phyloP scores from a whole-genome alignment of 2,329 filamentous ascomycete species.

The Tolypocladium album region DNA sequence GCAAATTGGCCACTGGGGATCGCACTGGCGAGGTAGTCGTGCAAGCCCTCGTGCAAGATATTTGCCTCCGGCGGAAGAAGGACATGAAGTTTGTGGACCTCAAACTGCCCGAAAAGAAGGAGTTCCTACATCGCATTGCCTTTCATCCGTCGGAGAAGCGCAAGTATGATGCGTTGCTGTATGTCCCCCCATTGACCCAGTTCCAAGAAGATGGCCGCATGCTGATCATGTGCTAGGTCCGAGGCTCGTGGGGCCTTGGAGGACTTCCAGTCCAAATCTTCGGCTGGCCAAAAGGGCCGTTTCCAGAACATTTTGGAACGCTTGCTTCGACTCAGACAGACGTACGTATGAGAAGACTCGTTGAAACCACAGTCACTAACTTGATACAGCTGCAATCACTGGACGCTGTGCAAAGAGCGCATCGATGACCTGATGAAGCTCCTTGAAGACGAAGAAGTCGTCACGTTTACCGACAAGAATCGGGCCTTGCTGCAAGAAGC shows the following conservation, averaged over 20 bases:
- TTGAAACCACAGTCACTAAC: neutral
- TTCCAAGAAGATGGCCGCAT: neutral
- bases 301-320: constrained; percentile 74
- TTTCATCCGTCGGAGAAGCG: constrained; percentile 64
- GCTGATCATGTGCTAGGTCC: constrained; percentile 27
- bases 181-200: constrained; percentile 17
- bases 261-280: constrained; percentile 40
- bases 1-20: constrained; percentile 51
- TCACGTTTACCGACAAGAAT: constrained; percentile 64
- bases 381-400: constrained; percentile 61
- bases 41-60: constrained; percentile 66
- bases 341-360: constrained; percentile 24
- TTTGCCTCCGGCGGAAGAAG: constrained; percentile 74
- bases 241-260: constrained; percentile 66
- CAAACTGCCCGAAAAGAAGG: constrained; percentile 64
- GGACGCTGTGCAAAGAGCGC: constrained; percentile 68
- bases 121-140: constrained; percentile 65
- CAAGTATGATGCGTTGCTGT: constrained; percentile 67
- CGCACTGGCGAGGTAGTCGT: constrained; percentile 51
- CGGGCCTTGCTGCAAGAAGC: constrained; percentile 61
- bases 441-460: constrained; percentile 55
- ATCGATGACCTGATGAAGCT: constrained; percentile 62
- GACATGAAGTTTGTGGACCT: constrained; percentile 83
- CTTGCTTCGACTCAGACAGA: constrained; percentile 70
- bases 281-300: constrained; percentile 33